Percentiles rank a stretch among this genome's conserved stretches.
Evolutionary conservation across 2,329 filamentous ascomycete species (phyloP).

Genomic region (Sporothrix schenckii): DNA sequence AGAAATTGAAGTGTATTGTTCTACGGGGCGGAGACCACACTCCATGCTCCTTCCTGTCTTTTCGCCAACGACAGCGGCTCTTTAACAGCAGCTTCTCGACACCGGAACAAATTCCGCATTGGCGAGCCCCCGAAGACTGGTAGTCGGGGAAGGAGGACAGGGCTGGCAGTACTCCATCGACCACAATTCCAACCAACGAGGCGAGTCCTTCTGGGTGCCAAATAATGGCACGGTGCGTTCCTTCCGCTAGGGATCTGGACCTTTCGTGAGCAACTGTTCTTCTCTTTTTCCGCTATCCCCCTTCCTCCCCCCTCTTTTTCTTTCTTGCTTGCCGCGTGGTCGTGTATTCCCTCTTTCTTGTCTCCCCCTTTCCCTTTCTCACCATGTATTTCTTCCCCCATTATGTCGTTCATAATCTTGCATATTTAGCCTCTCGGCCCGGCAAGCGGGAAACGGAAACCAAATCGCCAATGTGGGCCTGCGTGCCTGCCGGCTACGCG

Average conservation of each 20-base stretch:
- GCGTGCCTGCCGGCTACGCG: neutral
- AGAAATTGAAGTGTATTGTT: too few species aligned
- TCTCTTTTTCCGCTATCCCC: neutral
- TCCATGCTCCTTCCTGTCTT: neutral
- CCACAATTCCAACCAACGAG: neutral
- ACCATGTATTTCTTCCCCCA: neutral
- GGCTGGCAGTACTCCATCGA: neutral
- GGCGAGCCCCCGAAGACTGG: conserved; percentile 10
- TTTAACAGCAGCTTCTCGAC: neutral
- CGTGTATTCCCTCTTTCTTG: neutral
- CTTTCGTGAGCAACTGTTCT: neutral
- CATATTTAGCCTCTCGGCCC: conserved; percentile 27
- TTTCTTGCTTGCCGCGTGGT: neutral
- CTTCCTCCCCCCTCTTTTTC: neutral
- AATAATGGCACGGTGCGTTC: neutral
- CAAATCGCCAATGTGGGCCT: conserved; percentile 18
- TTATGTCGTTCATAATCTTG: neutral
- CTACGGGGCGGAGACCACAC: neutral
- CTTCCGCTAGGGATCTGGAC: neutral
- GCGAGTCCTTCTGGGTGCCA: too few species aligned
- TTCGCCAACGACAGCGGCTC: neutral
- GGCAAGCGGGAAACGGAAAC: neutral
- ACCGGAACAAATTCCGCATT: conserved; percentile 1
- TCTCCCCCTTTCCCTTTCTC: neutral
- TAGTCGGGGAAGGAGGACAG: neutral